phyloP scores from a whole-genome alignment of 495 filamentous ascomycete species.

The Trypethelium eluteriae region DNA sequence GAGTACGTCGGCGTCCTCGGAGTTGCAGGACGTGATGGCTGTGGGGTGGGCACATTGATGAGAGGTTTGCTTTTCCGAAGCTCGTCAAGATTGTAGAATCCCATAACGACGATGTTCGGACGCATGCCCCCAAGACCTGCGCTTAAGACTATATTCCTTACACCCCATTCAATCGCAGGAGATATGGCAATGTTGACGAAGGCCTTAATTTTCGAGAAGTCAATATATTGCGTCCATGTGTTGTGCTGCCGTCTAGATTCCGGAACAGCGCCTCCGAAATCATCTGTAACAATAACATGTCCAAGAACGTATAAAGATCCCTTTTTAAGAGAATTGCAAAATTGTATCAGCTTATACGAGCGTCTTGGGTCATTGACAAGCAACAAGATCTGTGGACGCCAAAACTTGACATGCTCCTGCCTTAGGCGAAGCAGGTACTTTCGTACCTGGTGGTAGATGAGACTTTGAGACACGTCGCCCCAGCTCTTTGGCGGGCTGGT shows the following conservation, averaged over 20 bases:
- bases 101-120: slow-evolving; percentile 75
- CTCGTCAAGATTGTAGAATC: slow-evolving; percentile 69
- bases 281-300: slow-evolving; percentile 76
- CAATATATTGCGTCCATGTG: slow-evolving; percentile 78
- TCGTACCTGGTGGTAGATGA: slow-evolving; percentile 87
- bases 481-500: slow-evolving; percentile 76
- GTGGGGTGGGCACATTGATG: slow-evolving; percentile 40
- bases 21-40: slow-evolving; percentile 21
- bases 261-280: slow-evolving; percentile 68
- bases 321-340: slow-evolving; percentile 88
- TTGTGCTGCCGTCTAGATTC: slow-evolving; percentile 75
- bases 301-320: slow-evolving; percentile 77
- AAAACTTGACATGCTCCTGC: slow-evolving; percentile 88
- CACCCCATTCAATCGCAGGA: slow-evolving; percentile 76
- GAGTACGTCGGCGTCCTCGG: slow-evolving; percentile 22
- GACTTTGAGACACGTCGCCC: slow-evolving; percentile 82
- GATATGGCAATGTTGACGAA: slow-evolving; percentile 81
- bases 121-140: slow-evolving; percentile 84
- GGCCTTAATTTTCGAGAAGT: slow-evolving; percentile 79
- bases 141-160: slow-evolving; percentile 71
- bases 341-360: slow-evolving; percentile 75
- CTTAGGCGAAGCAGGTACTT: slow-evolving; percentile 77
- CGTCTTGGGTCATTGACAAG: slow-evolving; percentile 74
- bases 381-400: slow-evolving; percentile 77
- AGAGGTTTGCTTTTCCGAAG: slow-evolving; percentile 49